Percentiles rank a stretch among this genome's conserved stretches.
Conservation (phyloP, 2,329 filamentous ascomycete genomes). For the Blastomyces silverae region DNA sequence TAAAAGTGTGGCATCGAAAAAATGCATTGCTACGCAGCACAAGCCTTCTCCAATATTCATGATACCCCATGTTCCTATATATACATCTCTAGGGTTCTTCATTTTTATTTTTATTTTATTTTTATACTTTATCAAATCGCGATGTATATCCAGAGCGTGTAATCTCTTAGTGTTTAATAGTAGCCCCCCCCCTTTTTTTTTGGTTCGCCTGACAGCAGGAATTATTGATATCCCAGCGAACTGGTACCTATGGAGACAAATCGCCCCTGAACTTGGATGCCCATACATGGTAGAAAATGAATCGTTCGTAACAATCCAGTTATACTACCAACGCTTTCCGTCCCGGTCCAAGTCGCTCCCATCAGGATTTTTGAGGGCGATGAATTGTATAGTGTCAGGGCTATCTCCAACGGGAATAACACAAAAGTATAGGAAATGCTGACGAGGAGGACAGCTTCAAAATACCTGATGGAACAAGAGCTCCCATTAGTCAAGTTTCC, state of each 20-base stretch:
- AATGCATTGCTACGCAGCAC: background rate
- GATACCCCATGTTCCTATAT: background rate
- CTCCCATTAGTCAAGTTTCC: background rate
- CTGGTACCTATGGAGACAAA: background rate
- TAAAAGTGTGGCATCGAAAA: background rate
- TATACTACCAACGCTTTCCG: background rate
- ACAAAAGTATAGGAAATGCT: background rate
- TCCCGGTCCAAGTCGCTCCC: background rate
- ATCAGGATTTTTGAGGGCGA: background rate
- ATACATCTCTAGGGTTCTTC: background rate
- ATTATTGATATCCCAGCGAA: background rate
- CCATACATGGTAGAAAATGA: background rate
- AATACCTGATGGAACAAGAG: background rate
- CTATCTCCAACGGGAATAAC: background rate
- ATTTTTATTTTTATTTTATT: background rate
- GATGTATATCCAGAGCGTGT: background rate
- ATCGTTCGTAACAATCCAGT: background rate
- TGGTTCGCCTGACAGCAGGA: background rate
- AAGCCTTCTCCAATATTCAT: background rate
- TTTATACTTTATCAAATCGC: background rate
- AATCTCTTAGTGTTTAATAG: background rate
- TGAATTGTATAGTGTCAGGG: background rate
- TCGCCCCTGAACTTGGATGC: background rate
- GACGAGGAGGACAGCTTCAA: background rate
- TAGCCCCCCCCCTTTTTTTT: background rate